Evolutionary conservation across 345 rosid species (phyloP).

Genomic region (Eucalyptus curtisii): DNA sequence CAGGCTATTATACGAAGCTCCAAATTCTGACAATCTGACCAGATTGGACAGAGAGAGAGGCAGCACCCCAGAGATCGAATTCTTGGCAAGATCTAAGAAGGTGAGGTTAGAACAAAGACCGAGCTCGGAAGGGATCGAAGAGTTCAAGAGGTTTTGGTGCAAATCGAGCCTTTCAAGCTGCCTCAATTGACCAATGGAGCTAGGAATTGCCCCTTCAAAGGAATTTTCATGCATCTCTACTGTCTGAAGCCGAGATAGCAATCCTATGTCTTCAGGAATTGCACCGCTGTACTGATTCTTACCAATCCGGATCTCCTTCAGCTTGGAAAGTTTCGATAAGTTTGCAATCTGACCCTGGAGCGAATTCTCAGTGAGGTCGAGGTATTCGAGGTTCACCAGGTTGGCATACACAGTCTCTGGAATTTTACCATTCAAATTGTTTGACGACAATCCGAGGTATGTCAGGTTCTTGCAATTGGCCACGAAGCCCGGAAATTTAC

Average conservation of each 20-base stretch:
- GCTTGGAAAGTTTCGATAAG: slow-evolving; percentile 38
- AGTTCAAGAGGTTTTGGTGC: slow-evolving; percentile 22
- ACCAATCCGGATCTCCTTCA: slow-evolving; percentile 16
- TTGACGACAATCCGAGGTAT: slow-evolving; percentile 34
- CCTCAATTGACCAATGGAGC: slow-evolving; percentile 35
- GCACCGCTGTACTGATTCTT: slow-evolving; percentile 23
- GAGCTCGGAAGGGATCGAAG: slow-evolving; percentile 42
- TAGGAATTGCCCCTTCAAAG: slow-evolving; percentile 33
- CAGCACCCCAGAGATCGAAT: slow-evolving; percentile 30
- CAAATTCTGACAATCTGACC: slow-evolving; percentile 13
- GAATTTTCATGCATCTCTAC: slow-evolving; percentile 25
- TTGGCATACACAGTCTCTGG: slow-evolving; percentile 33
- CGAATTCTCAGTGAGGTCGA: slow-evolving; percentile 23
- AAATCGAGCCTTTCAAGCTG: slow-evolving; percentile 27
- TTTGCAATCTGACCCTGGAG: slow-evolving; percentile 30
- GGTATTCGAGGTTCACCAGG: slow-evolving; percentile 28
- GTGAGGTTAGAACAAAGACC: slow-evolving; percentile 42
- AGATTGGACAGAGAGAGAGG: slow-evolving; percentile 47
- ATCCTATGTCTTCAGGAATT: slow-evolving; percentile 29
- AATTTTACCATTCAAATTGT: slow-evolving; percentile 23
- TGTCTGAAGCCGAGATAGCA: slow-evolving; percentile 18
- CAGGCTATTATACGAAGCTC: slow-evolving; percentile 30
- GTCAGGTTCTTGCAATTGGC: slow-evolving; percentile 23
- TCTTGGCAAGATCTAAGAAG: slow-evolving; percentile 31
- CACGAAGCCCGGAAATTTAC: slow-evolving; percentile 36